A percentile compares a stretch with the other conserved stretches of the same genome.
Evolutionary conservation across 805 yeast genomes (phyloP).

Genomic region (Metschnikowia picachoensis): DNA sequence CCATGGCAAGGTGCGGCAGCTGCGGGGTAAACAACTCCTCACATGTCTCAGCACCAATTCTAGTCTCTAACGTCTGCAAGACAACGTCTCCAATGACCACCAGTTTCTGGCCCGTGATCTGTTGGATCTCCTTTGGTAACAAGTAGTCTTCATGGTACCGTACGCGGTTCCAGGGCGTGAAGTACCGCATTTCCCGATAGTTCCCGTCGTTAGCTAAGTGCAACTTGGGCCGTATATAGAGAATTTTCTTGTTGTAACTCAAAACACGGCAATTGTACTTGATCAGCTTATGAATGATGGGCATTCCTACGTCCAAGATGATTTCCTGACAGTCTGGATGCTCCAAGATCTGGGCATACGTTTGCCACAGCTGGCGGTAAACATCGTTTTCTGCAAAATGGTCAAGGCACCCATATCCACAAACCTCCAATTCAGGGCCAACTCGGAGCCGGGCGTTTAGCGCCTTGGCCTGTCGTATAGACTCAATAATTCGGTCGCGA

Average conservation of each 20-base stretch:
- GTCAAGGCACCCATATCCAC: constrained; percentile 94
- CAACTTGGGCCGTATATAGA: constrained; percentile 87
- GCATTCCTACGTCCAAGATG: constrained; percentile 91
- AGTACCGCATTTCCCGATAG: constrained; percentile 95
- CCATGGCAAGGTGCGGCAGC: constrained; percentile 88
- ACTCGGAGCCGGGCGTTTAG: constrained; percentile 80
- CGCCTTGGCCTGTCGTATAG: constrained; percentile 72
- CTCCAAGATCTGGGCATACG: constrained; percentile 71
- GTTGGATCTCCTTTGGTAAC: constrained; percentile 67
- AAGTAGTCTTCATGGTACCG: constrained; percentile 67
- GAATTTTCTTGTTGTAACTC: constrained; percentile 71
- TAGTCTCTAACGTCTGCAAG: constrained; percentile 77
- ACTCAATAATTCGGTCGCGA: constrained; percentile 81
- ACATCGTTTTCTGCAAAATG: constrained; percentile 90
- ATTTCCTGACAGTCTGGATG: constrained; percentile 71
- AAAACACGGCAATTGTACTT: constrained; percentile 89
- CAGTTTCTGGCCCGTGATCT: constrained; percentile 57
- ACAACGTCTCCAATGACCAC: constrained; percentile 92
- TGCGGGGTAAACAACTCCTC: constrained; percentile 97
- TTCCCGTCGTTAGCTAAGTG: constrained; percentile 97
- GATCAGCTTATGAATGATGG: constrained; percentile 80
- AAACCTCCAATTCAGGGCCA: constrained; percentile 93
- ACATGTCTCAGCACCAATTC: constrained; percentile 96
- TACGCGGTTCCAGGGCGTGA: constrained; percentile 89
- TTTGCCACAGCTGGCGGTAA: constrained; percentile 91